Conservation (phyloP, 75 land plant species). For the Cunninghamia lanceolata region DNA sequence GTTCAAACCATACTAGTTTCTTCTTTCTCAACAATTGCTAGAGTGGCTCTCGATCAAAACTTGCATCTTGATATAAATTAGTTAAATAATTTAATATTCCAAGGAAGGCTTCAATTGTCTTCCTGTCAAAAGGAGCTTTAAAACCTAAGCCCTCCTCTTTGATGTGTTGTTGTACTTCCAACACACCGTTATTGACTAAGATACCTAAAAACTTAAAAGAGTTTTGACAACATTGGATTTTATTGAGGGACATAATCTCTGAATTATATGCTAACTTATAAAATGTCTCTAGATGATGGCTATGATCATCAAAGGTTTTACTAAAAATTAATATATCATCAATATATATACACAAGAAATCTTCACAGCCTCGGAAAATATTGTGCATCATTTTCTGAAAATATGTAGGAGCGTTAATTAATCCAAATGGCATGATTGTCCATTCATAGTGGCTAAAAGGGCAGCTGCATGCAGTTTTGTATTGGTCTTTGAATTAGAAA, state of each 20-base stretch:
- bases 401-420: neutral
- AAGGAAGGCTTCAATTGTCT: neutral
- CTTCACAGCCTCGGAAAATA: neutral
- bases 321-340: neutral
- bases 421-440: neutral
- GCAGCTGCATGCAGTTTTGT: neutral
- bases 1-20: neutral
- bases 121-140: neutral
- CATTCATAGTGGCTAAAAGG: neutral
- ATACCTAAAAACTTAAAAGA: neutral
- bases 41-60: neutral
- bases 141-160: neutral
- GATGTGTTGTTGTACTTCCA: neutral
- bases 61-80: neutral
- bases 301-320: neutral
- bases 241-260: neutral
- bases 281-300: neutral
- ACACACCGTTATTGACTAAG: neutral
- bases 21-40: neutral
- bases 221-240: neutral
- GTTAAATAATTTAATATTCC: neutral
- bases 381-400: neutral
- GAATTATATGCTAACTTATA: neutral
- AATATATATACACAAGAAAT: neutral
- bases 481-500: neutral